Evolutionary conservation across 176 grass and related monocot species (phyloP).

Genomic region (Microstegium vimineum): DNA sequence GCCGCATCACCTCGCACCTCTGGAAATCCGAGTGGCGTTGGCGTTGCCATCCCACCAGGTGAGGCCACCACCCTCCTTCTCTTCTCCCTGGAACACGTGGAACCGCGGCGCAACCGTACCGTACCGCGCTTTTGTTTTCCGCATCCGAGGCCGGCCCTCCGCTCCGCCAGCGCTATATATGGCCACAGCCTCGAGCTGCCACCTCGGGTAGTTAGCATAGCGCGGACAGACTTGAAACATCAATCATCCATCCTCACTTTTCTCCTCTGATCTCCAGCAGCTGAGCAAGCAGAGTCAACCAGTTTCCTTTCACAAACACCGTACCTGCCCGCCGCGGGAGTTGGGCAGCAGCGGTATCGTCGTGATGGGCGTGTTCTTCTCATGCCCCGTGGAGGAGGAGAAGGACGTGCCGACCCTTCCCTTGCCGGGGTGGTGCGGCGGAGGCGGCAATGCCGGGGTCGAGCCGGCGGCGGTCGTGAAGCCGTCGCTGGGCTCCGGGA

Average conservation of each 20-base stretch:
- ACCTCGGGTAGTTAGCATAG: slow-evolving; percentile 22
- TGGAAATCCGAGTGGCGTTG: slow-evolving; percentile 36
- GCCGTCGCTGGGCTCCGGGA: slow-evolving; percentile 49
- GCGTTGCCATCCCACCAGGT: background rate
- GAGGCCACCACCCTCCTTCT: background rate
- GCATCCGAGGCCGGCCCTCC: slow-evolving; percentile 4
- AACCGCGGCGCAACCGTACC: background rate
- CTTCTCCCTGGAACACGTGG: slow-evolving; percentile 20
- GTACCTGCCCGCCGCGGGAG: background rate
- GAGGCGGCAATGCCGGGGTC: background rate
- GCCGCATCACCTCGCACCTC: background rate
- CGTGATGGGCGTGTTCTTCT: slow-evolving; percentile 47
- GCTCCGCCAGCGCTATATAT: slow-evolving; percentile 30
- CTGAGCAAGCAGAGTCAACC: slow-evolving; percentile 13
- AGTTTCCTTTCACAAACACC: background rate
- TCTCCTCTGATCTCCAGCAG: background rate
- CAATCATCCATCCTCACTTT: background rate
- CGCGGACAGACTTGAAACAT: background rate
- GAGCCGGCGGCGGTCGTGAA: slow-evolving; percentile 44
- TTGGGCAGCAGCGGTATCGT: background rate
- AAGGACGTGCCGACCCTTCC: background rate
- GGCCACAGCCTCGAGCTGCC: background rate
- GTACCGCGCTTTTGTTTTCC: slow-evolving; percentile 43
- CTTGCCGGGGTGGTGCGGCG: background rate
- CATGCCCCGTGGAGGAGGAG: slow-evolving; percentile 37